These are phyloP conservation scores for Chrysoporthe deuterocubensis DNA, from an alignment of 2,329 filamentous ascomycete species.

Conservation along the genomic window DNA sequence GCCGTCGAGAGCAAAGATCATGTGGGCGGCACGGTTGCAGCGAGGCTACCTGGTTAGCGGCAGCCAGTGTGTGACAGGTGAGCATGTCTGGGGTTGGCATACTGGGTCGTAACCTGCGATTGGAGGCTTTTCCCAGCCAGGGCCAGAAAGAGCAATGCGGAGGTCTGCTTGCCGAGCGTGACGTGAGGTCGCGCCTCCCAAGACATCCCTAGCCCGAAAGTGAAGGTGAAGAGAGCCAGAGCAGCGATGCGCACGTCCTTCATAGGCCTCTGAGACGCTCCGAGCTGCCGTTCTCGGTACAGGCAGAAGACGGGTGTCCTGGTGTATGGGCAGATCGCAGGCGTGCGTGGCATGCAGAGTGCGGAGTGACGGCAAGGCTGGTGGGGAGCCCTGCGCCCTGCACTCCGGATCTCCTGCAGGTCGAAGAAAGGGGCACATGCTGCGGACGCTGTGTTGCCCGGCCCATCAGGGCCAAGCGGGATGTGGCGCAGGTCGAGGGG, in stretches of 20 bases:
- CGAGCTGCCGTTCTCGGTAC: slow-evolving; percentile 18
- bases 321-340: neutral
- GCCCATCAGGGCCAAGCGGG: neutral
- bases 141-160: slow-evolving; percentile 20
- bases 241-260: neutral
- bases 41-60: slow-evolving; percentile 4
- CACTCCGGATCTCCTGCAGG: neutral
- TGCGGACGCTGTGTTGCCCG: no score
- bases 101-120: neutral
- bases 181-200: slow-evolving; percentile 3
- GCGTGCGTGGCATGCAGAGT: neutral
- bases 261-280: slow-evolving; percentile 6
- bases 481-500: neutral
- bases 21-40: neutral
- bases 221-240: neutral
- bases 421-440: neutral
- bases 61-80: neutral
- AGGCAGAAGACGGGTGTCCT: neutral
- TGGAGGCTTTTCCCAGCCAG: slow-evolving; percentile 20
- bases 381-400: neutral
- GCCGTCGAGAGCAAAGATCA: neutral
- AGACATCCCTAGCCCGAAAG: neutral
- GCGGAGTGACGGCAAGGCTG: neutral
- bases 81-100: neutral
- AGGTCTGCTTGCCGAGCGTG: slow-evolving; percentile 18